phyloP scores from a whole-genome alignment of 768 basidiomycete species.

The Hydnum rufescens region DNA sequence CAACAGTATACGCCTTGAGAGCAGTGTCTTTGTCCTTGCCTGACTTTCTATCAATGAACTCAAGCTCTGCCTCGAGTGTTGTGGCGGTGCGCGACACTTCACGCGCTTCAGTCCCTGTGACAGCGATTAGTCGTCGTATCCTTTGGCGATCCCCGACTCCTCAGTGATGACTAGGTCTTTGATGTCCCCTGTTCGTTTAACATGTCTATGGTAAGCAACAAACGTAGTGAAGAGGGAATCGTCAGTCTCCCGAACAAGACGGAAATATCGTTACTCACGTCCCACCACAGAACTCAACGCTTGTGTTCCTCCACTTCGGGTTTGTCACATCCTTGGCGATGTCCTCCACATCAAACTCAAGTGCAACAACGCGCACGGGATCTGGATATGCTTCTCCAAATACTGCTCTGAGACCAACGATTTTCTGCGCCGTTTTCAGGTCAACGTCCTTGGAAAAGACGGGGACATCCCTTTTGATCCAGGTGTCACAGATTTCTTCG shows the following conservation, averaged over 20 bases:
- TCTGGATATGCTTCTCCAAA: conserved; percentile 98
- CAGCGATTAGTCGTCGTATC: conserved; percentile 87
- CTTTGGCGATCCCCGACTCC: conserved; percentile 95
- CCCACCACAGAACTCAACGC: conserved; percentile 96
- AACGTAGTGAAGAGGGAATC: conserved; percentile 2
- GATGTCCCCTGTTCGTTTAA: conserved; percentile 91
- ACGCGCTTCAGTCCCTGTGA: conserved; percentile 86
- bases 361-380: conserved; percentile 84
- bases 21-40: conserved; percentile 77
- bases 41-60: conserved; percentile 33
- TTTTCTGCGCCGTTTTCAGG: conserved; percentile 57
- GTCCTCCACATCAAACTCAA: conserved; percentile 75
- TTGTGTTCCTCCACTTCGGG: conserved; percentile 77
- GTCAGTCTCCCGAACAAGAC: neutral
- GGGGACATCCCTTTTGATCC: conserved; percentile 76
- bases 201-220: conserved; percentile 39
- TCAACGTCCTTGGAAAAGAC: conserved; percentile 79
- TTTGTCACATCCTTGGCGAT: conserved; percentile 72
- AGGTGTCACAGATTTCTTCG: conserved; percentile 64
- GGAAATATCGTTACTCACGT: conserved; percentile 48
- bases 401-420: conserved; percentile 88
- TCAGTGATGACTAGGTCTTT: conserved; percentile 89
- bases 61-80: conserved; percentile 40
- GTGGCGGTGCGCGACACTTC: conserved; percentile 54
- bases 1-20: conserved; percentile 61